Percentiles rank a stretch among this genome's conserved stretches.
Evolutionary conservation across 805 yeast genomes (phyloP).

Genomic region (Candida boidinii): DNA sequence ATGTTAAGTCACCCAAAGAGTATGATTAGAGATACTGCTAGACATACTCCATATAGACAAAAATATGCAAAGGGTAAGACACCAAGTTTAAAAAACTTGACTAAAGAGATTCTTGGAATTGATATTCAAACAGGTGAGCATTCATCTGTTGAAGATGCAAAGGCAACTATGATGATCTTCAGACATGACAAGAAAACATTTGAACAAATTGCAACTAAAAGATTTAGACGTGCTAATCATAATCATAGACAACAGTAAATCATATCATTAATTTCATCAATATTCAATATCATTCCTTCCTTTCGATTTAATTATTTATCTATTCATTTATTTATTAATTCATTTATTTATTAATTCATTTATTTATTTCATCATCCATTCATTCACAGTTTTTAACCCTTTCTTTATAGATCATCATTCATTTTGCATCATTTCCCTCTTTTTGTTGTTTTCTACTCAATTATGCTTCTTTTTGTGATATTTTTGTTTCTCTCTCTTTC

Average conservation of each 20-base stretch:
- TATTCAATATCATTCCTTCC: too few relatives aligned
- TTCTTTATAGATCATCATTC: too few relatives aligned
- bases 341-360: too few relatives aligned
- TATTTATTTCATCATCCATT: too few relatives aligned
- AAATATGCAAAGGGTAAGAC: slow-evolving; percentile 56
- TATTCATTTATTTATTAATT: too few relatives aligned
- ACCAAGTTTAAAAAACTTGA: slow-evolving; percentile 63
- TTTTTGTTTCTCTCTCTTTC: too few relatives aligned
- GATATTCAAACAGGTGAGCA: slow-evolving; percentile 72
- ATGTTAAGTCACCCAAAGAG: slow-evolving; percentile 58
- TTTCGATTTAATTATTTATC: too few relatives aligned
- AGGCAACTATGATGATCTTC: slow-evolving; percentile 78
- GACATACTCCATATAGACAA: slow-evolving; percentile 46
- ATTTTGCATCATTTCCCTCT: too few relatives aligned
- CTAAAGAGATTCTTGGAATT: slow-evolving; percentile 44
- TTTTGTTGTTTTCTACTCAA: too few relatives aligned
- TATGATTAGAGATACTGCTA: slow-evolving; percentile 67
- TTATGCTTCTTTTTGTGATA: too few relatives aligned
- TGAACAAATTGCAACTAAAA: slow-evolving; percentile 28
- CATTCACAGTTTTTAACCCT: too few relatives aligned
- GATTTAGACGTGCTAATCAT: slow-evolving; percentile 12
- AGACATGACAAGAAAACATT: slow-evolving; percentile 53
- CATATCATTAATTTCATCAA: too few relatives aligned
- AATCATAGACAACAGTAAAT: not conserved
- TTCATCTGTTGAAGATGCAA: slow-evolving; percentile 87